Base-by-base conservation (phyloP, 108 stramenopile genomes). In the Nitzschia sp. region DNA sequence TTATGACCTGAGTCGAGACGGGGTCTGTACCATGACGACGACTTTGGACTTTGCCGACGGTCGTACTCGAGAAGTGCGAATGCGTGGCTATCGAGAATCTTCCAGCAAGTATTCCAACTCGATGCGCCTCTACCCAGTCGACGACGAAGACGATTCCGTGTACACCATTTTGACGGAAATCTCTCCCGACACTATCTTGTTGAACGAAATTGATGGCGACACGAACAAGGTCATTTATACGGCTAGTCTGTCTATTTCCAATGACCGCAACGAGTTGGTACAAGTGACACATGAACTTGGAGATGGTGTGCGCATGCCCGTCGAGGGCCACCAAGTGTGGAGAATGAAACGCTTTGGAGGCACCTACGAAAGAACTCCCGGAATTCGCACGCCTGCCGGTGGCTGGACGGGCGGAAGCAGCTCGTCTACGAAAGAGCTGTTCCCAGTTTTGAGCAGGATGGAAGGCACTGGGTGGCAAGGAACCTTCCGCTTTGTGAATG, bases 231-330 rank as follows among this genome's bases (percentile, higher is more conserved):
- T 76, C 17, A 64, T 71, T 29, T 51, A 71, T 62, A 76, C 75
- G 3, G 51, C 70, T 1, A 76, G 75, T 56, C 35, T 76, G 47
- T 64, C 75, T 2, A 5, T 71, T 24, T 48, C 71, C 23, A 26
- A 61, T 5, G 48, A 62, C 25, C 30, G 47, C 1, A 42, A 30
- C 3, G 70, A 76, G 35, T 35, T 76, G 48, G 60, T 76, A 1
- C 59, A 62, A 38, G 63, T 70, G 0, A 64, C 69, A 1, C 75
- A 76, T 64, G 75, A 76, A 19, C 32, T 76, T 19, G 70, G 63
- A 27, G 70, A 56, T 5, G 59, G 15, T 17, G 26, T 30, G 3
- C 54, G 26, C 0, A 35, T 30, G n/a, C 35, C 54, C 19, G 55
- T 70, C 24, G 58, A 58, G 29, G 68, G 68, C 8, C 68, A 70